phyloP scores from a whole-genome alignment of 805 yeast species.

The Candida ponderosae region DNA sequence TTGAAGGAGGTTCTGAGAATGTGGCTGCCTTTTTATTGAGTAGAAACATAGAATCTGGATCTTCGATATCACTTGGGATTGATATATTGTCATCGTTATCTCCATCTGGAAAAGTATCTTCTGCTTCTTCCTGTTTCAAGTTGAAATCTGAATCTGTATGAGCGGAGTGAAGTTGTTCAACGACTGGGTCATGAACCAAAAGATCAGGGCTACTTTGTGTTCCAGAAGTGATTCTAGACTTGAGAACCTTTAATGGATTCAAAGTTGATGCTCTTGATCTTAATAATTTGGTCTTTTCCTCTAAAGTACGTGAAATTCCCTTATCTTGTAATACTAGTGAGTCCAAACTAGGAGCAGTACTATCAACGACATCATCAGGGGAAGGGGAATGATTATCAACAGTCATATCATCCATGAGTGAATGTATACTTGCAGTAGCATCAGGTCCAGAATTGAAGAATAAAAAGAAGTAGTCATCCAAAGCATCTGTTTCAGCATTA shows the following conservation, averaged over 20 bases:
- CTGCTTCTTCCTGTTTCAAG: constrained; percentile 5
- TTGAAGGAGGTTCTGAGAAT: no score
- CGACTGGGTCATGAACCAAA: constrained; percentile 9
- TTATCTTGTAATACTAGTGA: no score
- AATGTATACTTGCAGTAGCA: constrained; percentile 32
- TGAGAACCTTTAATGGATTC: constrained; percentile 2
- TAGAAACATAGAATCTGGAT: no score
- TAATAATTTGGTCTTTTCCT: not conserved
- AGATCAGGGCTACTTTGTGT: not conserved
- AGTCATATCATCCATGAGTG: constrained; percentile 27
- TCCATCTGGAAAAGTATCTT: constrained; percentile 7
- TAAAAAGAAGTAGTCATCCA: constrained; percentile 66
- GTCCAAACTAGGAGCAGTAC: no score
- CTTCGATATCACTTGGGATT: not conserved
- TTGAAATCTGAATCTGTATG: not conserved
- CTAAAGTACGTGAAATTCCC: not conserved
- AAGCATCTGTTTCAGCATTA: constrained; percentile 39
- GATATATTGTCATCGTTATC: not conserved
- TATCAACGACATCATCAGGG: constrained; percentile 6
- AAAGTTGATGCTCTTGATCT: not conserved
- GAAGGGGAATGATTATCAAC: constrained; percentile 1
- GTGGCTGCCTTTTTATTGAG: no score
- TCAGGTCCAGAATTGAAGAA: constrained; percentile 48
- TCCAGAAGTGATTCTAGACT: not conserved
- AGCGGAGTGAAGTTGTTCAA: constrained; percentile 8